Evolutionary conservation across 139 green algal species (phyloP), one percentile per base, ranked within the genome.

Genomic region (Closterium sp.): DNA sequence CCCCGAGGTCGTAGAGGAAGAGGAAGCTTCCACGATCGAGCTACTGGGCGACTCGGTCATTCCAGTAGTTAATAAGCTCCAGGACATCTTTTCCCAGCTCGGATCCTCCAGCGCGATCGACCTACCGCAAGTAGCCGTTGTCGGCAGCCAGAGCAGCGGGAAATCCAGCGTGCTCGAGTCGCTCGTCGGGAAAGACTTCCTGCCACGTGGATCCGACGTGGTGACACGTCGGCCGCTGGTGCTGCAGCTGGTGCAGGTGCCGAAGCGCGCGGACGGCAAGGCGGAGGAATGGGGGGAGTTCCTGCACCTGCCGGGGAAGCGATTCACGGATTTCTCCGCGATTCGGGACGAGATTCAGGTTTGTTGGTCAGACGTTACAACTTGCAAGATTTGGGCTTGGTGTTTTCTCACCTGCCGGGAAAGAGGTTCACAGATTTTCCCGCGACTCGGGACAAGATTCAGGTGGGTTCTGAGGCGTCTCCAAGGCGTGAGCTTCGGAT

Each of bases 111-210:
- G 89, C 30, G 25, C 66, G 28, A 93, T 94, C 33, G 91, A 94
- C 32, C 89, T 94, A 16, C 91, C 91, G n/a, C 91, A 94, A 33
- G 97, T 99, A 21, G 98, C 96, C 4, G 98, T 99, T 12, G 95
- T 99, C 25, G 98, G 98, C 12, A 97, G 95, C 85, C 98, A 99
- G 88, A 97, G 94, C 96, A 98, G 96, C 90, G 98, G 98, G 90
- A 99, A 99, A 91, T 97, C 94, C 34, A 97, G 94, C 89, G 98
- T 99, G 19, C 94, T 99, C 1, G 98, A 99, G 94, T 96, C 97
- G 9, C 87, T 99, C 91, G 98, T 99, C 1, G 97, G 97, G 2
- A 89, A 96, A 0, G 97, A 98, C 91, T 98, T 98, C 93, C 93
- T 98, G 7, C 97, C 97, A 0, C 94, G 97, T 4, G 97, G 97